These are phyloP conservation scores for Colletotrichum chlorophyti DNA, from an alignment of 2,329 filamentous ascomycete genomes.

Conservation along the genomic window DNA sequence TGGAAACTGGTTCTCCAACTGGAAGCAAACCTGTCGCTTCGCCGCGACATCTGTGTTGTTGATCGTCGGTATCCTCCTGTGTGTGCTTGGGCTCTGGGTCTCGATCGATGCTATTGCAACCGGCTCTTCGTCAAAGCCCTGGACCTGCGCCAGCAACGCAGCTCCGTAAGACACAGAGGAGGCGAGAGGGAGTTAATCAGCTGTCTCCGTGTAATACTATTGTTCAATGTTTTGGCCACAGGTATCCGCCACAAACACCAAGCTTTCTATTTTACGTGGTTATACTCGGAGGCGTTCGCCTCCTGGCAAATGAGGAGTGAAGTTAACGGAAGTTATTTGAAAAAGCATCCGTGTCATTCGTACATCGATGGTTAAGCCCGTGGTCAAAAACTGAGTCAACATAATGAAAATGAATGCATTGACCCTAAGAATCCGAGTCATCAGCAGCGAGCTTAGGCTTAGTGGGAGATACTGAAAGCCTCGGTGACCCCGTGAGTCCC, in stretches of 20 bases:
- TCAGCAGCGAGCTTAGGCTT: too few relatives aligned
- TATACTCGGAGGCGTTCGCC: too few relatives aligned
- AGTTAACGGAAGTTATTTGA: too few relatives aligned
- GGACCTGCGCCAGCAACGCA: slow-evolving; percentile 44
- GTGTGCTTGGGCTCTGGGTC: slow-evolving; percentile 46
- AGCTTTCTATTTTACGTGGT: too few relatives aligned
- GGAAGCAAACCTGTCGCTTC: slow-evolving; percentile 40
- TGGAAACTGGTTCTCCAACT: slow-evolving; percentile 44
- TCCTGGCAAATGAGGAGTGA: too few relatives aligned
- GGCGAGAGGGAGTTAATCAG: neutral
- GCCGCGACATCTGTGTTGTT: slow-evolving; percentile 39
- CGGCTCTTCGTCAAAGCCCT: slow-evolving; percentile 38
- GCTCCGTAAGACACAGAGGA: neutral
- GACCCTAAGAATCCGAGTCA: too few relatives aligned
- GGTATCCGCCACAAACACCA: neutral
- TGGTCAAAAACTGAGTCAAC: too few relatives aligned
- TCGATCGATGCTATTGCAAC: slow-evolving; percentile 43
- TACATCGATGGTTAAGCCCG: too few relatives aligned
- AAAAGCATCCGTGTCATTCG: too few relatives aligned
- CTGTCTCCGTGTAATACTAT: neutral
- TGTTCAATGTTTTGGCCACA: neutral
- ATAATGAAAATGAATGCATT: too few relatives aligned
- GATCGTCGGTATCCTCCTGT: slow-evolving; percentile 42
- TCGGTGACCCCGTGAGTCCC: too few relatives aligned
- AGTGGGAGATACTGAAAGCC: too few relatives aligned